Base-by-base conservation (phyloP, 495 filamentous ascomycete genomes). In the Hypomontagnella monticulosa region DNA sequence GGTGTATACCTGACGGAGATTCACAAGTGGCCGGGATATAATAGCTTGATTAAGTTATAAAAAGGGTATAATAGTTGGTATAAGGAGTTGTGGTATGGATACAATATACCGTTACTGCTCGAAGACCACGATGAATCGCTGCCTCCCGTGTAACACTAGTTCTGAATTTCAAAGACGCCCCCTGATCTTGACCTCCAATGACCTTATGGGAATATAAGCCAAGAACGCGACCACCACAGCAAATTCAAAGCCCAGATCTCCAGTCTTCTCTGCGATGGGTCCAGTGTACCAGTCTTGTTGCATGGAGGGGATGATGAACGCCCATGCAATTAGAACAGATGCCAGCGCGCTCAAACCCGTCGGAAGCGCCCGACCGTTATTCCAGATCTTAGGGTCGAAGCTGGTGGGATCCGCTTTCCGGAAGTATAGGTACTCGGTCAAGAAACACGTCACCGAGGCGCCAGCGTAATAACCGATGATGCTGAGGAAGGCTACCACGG, bases 241-340 rank as follows among this genome's bases (percentile, higher is more conserved):
- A 27, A 81, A 65, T 68, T 82, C 79, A 57, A 83, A 81, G 0
- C 80, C 81, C 18, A 83, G 69, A 71, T 83, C 81, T 15, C 81
- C 80, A 10, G 80, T 78, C 18, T 70, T 73, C 72, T 75, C 52
- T 1, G 79, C 79, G 51, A 82, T 78, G 1, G 79, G 77, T 0
- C 80, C 80, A 0, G 74, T 75, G 57, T 76, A 82, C 79, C 80
- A 82, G n/a, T 70, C 75, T 57, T 77, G 76, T 14, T 72, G 74
- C 80, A 82, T 82, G 12, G 76, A 77, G 1, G 76, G 78, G n/a
- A 81, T 74, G 40, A 81, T 76, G 12, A 75, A 61, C 1, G 64
- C 73, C 55, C 61, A 80, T 20, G 59, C 68, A 47, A 74, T 72
- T n/a, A 69, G 15, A 3, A 67, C 70, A 4, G 61, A 54, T 27